Base-by-base conservation (phyloP, 2,329 filamentous ascomycete species). In the Colletotrichum liriopes region DNA sequence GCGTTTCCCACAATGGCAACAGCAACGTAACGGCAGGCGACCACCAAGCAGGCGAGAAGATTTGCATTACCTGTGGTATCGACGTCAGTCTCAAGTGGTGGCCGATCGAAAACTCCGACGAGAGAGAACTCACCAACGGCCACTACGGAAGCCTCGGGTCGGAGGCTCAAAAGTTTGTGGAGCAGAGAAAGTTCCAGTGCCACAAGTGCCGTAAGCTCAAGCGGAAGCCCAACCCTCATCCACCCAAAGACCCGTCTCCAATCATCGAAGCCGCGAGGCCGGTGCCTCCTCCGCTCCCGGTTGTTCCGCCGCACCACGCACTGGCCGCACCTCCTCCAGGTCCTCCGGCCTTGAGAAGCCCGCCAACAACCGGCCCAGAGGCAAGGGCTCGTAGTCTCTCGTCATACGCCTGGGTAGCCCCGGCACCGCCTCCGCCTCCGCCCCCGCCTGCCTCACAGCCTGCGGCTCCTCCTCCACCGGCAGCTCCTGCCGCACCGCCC, bases 31-130 rank as follows among this genome's bases (percentile, higher is more conserved):
- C 64, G 7, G 3, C 60, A 18, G 35, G 62, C 37, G 41, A 61
- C 45, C 64, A 74, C 47, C 83, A 86, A 41, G 81, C 81, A 3
- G 83, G 84, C 6, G 85, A 87, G 54, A 91, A 88, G 78, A 83
- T 88, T 23, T 93, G 91, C 82, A 86, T 90, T 58, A 91, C 89
- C 8, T 93, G 91, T 76, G 88, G 88, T 45, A 87, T 93, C 69
- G 92, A 95, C 78, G 88, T 92, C 62, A 94, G 92, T 76, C 93
- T 93, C 5, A 92, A 89, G 77, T 95, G 93, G 93, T 93, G 92
- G 87, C 84, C 88, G 3, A 87, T 89, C 66, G 85, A 89, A 75
- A 83, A 86, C 74, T 79, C 79, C 0, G 86, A 89, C 74, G 87
- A 88, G 77, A 88, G 82, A 62, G 85, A 83, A 74, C 83, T 88